Evolutionary conservation across 2,329 filamentous ascomycete genomes (phyloP), one percentile per base, ranked within the genome.

Genomic region (Penicillium sp.): DNA sequence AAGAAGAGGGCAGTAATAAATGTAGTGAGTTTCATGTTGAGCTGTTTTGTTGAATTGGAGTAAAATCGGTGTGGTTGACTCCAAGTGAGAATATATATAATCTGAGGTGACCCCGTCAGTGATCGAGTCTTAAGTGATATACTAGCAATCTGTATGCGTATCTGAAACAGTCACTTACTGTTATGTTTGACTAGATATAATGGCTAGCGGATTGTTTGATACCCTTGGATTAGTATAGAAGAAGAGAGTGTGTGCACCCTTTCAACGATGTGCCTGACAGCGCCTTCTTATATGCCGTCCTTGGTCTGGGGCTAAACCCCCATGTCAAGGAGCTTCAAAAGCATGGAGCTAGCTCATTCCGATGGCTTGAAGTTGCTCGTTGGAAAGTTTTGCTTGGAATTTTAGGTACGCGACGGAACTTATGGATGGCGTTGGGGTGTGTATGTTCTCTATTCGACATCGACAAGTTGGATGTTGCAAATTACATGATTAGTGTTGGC

Each of bases 21-120:
- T 21, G 55, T n/a, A 27, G 52, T 54, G 15, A 65, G 41, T 54
- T 66, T 63, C 62, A 65, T 66, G n/a, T 10, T 51, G 31, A 21
- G n/a, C 2, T 33, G 12, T 33, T 8, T 33, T 31, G 25, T 15
- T 31, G 27, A 9, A 47, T 31, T 6, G 23, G 2, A 10, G 12
- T 25, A 17, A 2, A 1, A 19, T 7, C 8, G 4, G 4, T 33
- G 19, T 23, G 4, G 45, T 33, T 33, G 45, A 23, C 29, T 17
- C 5, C 4, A 2, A 10, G 7, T 12, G 5, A 33, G 10, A 12
- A 23, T 35, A 47, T 47, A 47, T 48, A 23, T 35, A 48, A 23
- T 12, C 29, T 23, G 29, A 33, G 13, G 45, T 4, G 19, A 3
- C 12, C 10, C 25, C 7, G 9, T 23, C 2, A 23, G 29, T 23